Evolutionary conservation across 2,329 filamentous ascomycete genomes (phyloP), one percentile per base, ranked within the genome.

Genomic region (Massarina eburnea): DNA sequence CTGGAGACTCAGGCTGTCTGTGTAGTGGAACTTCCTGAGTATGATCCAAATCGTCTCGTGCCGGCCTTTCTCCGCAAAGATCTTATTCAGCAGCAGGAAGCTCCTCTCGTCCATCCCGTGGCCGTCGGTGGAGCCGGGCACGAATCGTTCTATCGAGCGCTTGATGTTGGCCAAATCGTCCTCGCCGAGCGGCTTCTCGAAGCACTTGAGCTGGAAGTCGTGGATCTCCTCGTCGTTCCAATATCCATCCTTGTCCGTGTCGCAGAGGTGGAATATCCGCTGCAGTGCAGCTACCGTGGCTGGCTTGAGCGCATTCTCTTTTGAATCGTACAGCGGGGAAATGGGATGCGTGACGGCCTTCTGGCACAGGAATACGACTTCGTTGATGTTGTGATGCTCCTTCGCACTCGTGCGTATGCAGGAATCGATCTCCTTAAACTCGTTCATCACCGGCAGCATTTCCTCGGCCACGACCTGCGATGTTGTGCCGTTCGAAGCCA

Each of bases 21-120:
- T 96, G 64, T 99, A 97, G 62, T 95, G 89, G 59, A 96, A 96
- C 57, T 94, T 91, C 46, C 94, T 83, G 51, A 99, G 73, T 49
- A 99, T 96, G 50, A 95, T 91, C 94, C 94, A 99, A 34, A 97
- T 94, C 0, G 94, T 99, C 72, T 99, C 94, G 66, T 99, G 94
- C 10, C 94, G 87, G 10, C 94, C 94, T 68, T 97, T 97, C 67
- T 97, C 92, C 0, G 91, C 94, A 67, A 96, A 99, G 46, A 97
- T 83, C 72, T 91, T 96, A 74, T 97, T 97, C 30, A 99, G 76
- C 55, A 92, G 83, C 39, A 99, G 73, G 62, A 99, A 99, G 0
- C 90, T 91, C 29, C 80, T 80, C 55, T 89, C 81, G 52, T 91
- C 87, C 54, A 99, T 88, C 1, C 92, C 94, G 33, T 59, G 42